phyloP scores from a whole-genome alignment of 345 rosid genomes.

The Leavenworthia alabamica region DNA sequence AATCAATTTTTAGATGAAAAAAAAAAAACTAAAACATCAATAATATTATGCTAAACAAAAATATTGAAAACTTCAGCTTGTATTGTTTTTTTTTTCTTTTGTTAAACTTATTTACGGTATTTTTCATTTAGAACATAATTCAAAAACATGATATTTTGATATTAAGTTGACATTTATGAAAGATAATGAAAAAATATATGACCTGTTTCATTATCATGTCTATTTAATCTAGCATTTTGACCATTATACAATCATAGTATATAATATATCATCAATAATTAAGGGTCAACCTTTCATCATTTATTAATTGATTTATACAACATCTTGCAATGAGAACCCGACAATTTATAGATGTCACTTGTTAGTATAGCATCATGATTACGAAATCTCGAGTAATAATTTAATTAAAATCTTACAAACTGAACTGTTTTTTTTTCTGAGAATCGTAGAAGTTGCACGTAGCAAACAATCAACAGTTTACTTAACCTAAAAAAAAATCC shows the following conservation, averaged over 20 bases:
- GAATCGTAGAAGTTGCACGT: too few relatives aligned
- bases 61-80: too few relatives aligned
- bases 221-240: conserved; percentile 12
- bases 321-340: conserved; percentile 11
- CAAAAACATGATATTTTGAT: conserved; percentile 5
- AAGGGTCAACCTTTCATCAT: conserved; percentile 14
- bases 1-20: too few relatives aligned
- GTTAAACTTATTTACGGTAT: too few relatives aligned
- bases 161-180: conserved; percentile 19
- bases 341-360: conserved; percentile 9
- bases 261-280: conserved; percentile 7
- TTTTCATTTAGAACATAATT: too few relatives aligned
- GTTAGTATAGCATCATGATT: neutral
- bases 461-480: neutral
- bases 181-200: conserved; percentile 17
- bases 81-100: too few relatives aligned
- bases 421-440: neutral
- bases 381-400: neutral
- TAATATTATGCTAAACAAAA: too few relatives aligned
- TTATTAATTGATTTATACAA: neutral
- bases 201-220: conserved; percentile 16
- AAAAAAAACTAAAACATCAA: too few relatives aligned
- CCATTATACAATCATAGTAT: conserved; percentile 5
- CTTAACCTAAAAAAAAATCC: too few relatives aligned
- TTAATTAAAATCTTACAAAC: neutral